phyloP scores from a whole-genome alignment of 345 rosid genomes.

The Citrus glauca region DNA sequence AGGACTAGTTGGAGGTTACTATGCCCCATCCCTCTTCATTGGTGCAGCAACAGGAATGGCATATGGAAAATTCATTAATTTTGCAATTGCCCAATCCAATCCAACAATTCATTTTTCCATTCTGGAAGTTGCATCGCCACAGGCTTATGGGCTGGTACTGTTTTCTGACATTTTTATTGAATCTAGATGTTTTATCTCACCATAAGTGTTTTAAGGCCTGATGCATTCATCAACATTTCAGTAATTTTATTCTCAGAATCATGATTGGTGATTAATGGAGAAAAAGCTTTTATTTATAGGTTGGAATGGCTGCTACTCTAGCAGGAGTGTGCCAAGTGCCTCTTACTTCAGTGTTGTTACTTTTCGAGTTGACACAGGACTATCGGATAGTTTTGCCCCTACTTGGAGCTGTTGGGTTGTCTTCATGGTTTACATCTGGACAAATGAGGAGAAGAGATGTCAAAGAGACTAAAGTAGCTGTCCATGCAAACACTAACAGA shows the following conservation, averaged over 20 bases:
- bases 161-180: constrained; percentile 14
- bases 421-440: constrained; percentile 93
- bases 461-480: constrained; percentile 34
- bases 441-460: constrained; percentile 55
- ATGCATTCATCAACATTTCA: constrained; percentile 1
- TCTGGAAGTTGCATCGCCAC: constrained; percentile 89
- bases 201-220: neutral
- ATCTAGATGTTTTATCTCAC: neutral
- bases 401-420: constrained; percentile 87
- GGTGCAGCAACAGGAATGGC: constrained; percentile 98
- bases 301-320: constrained; percentile 98
- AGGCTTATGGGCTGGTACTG: constrained; percentile 94
- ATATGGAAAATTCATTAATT: constrained; percentile 75
- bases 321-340: constrained; percentile 99
- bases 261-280: neutral
- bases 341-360: constrained; percentile 83
- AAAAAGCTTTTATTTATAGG: constrained; percentile 50
- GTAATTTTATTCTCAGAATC: neutral
- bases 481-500: constrained; percentile 25
- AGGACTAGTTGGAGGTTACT: constrained; percentile 91
- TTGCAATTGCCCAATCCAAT: constrained; percentile 52
- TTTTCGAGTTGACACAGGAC: constrained; percentile 90
- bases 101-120: constrained; percentile 53
- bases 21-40: constrained; percentile 94
- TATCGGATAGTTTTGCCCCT: constrained; percentile 86